Base-by-base conservation (phyloP, 2,329 filamentous ascomycete species). In the Salinomyces thailandicus region DNA sequence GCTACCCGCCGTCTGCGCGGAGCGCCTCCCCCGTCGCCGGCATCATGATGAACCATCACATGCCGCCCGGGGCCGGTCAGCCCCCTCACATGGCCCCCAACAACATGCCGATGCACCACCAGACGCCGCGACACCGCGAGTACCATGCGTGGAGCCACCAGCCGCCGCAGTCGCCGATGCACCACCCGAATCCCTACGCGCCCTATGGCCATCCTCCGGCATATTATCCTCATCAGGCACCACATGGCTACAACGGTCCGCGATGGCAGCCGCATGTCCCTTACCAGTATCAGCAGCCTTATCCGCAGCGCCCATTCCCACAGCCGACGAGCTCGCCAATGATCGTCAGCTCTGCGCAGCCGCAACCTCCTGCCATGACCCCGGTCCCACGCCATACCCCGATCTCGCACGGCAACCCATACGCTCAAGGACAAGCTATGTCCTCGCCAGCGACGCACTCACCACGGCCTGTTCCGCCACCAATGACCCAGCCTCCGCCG, bases 21-120 rank as follows among this genome's bases (percentile, higher is more conserved):
- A 41, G 46, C 35, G 7, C n/a, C 36, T 29, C 38, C 43, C 72
- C 74, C 75, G 77, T 75, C 73, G 82, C 41, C 47, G 73, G 73
- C 75, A 77, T 75, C 74, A 83, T 72, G 78, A 85, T 85, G 79
- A 81, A 77, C 68, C 72, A 69, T 72, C 77, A 80, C 79, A 76
- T 81, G 77, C 76, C 78, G 75, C 77, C 77, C 31, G 51, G 48
- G 19, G 59, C 60, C 75, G 79, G 79, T 72, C 76, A 78, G 39
- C 57, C 22, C 60, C 38, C 51, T 63, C 38, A 50, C 60, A 30
- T 60, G 57, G 37, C 57, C 60, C 47, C 58, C 41, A n/a, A n/a
- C n/a, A n/a, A n/a, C n/a, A 56, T 54, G 38, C 59, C 57, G 26
- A 53, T 57, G 43, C 57, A 63, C 46, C 57, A 45, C 17, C 45